Evolutionary conservation across 192 early-diverging fungal species (phyloP).

Genomic region (Chytriomyces sp.): DNA sequence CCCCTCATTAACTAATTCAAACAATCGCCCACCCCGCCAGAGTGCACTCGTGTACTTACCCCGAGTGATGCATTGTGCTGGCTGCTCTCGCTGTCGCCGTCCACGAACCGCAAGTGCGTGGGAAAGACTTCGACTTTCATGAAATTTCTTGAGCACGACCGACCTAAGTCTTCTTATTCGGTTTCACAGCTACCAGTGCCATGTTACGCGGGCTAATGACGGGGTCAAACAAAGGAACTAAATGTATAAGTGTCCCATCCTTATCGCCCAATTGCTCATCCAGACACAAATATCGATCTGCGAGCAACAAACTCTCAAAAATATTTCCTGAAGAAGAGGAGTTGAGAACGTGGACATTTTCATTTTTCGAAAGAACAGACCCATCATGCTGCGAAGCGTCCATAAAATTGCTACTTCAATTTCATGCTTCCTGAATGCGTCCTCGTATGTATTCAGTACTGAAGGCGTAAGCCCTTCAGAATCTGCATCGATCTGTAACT

Average conservation of each 20-base stretch:
- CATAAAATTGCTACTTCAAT: constrained; percentile 75
- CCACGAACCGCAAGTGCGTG: constrained; percentile 13
- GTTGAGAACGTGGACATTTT: too few relatives aligned
- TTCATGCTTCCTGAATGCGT: constrained; percentile 35
- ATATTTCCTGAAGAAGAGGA: too few relatives aligned
- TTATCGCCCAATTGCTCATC: constrained; percentile 35
- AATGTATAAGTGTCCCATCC: constrained; percentile 4
- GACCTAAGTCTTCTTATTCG: neutral
- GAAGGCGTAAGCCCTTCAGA: constrained; percentile 21
- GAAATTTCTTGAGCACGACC: neutral
- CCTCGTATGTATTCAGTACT: constrained; percentile 44
- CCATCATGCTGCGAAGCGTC: constrained; percentile 77
- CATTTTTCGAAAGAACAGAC: too few relatives aligned
- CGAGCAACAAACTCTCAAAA: constrained; percentile 76
- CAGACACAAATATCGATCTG: constrained; percentile 75
- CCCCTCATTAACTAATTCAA: too few relatives aligned
- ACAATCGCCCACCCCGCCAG: too few relatives aligned
- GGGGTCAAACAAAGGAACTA: constrained; percentile 68
- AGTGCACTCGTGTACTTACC: neutral
- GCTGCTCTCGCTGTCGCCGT: neutral
- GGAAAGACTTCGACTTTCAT: constrained; percentile 26
- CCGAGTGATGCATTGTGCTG: constrained; percentile 26
- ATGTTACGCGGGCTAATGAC: constrained; percentile 67
- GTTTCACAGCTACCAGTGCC: constrained; percentile 60
- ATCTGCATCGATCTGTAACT: constrained; percentile 40